phyloP scores from a whole-genome alignment of 2,329 filamentous ascomycete species.

The Diplodia seriata region DNA sequence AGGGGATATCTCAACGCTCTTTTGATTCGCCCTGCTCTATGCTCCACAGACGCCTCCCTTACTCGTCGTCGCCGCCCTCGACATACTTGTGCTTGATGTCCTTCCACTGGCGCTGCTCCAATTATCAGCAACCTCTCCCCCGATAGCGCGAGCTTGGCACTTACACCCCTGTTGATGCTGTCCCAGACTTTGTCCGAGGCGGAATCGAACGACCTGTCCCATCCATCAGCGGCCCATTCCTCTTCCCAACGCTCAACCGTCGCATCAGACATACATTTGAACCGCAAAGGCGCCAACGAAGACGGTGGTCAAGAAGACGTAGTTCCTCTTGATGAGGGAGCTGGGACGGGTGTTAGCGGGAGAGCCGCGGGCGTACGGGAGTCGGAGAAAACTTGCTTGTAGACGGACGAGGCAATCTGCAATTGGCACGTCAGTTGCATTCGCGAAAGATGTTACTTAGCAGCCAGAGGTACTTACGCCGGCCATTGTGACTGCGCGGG shows the following conservation, averaged over 20 bases:
- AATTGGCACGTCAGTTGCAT: conserved; percentile 40
- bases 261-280: conserved; percentile 75
- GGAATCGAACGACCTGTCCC: conserved; percentile 78
- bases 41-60: conserved; percentile 41
- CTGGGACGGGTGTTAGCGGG: conserved; percentile 60
- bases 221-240: conserved; percentile 28
- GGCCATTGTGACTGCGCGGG: conserved; percentile 61
- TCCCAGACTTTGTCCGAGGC: conserved; percentile 89
- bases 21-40: conserved; percentile 16
- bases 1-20: conserved; percentile 27
- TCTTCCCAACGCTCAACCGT: conserved; percentile 34
- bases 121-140: conserved; percentile 37
- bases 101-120: conserved; percentile 93
- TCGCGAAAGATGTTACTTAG: conserved; percentile 35
- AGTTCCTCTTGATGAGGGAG: conserved; percentile 84
- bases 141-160: conserved; percentile 48
- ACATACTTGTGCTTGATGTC: conserved; percentile 94
- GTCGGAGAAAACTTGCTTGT: conserved; percentile 53
- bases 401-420: conserved; percentile 62
- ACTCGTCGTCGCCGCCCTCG: conserved; percentile 67
- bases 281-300: conserved; percentile 89
- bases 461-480: conserved; percentile 57
- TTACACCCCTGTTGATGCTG: conserved; percentile 86
- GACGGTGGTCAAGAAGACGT: conserved; percentile 82
- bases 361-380: conserved; percentile 37